phyloP scores from a whole-genome alignment of 139 green algal species.

The Tetratostichococcus sp. region DNA sequence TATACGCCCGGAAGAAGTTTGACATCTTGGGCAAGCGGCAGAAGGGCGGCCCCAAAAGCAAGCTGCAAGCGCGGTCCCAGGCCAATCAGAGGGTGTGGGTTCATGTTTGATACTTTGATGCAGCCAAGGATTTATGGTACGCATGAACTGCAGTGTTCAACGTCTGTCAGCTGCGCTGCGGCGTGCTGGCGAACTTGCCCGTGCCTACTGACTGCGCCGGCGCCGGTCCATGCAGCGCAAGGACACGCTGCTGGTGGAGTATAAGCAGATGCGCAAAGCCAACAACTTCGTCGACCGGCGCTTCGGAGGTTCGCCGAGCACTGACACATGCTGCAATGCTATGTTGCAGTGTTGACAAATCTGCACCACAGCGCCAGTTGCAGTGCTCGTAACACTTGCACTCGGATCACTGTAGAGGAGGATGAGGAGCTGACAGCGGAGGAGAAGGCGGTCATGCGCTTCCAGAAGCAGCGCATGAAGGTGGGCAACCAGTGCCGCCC shows the following conservation, averaged over 20 bases:
- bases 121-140: no score
- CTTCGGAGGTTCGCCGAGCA: slow-evolving; percentile 77
- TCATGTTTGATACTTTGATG: no score
- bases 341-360: no score
- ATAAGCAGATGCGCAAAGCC: slow-evolving; percentile 72
- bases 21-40: slow-evolving; percentile 50
- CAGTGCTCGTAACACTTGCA: no score
- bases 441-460: slow-evolving; percentile 76
- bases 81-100: background rate
- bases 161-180: no score
- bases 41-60: slow-evolving; percentile 27
- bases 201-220: background rate
- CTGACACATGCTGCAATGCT: no score
- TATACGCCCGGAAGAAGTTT: slow-evolving; percentile 48
- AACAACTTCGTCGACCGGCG: slow-evolving; percentile 93
- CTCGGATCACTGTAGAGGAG: slow-evolving; percentile 72
- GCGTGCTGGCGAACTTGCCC: no score
- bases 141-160: no score
- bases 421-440: slow-evolving; percentile 73
- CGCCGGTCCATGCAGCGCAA: slow-evolving; percentile 54
- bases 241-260: slow-evolving; percentile 91
- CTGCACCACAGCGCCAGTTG: no score
- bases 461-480: slow-evolving; percentile 73
- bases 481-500: slow-evolving; percentile 23
- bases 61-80: background rate